Evolutionary conservation across 331 rosid genomes (phyloP), one percentile per base, ranked within the genome.

Genomic region (Prunus yedoensis): DNA sequence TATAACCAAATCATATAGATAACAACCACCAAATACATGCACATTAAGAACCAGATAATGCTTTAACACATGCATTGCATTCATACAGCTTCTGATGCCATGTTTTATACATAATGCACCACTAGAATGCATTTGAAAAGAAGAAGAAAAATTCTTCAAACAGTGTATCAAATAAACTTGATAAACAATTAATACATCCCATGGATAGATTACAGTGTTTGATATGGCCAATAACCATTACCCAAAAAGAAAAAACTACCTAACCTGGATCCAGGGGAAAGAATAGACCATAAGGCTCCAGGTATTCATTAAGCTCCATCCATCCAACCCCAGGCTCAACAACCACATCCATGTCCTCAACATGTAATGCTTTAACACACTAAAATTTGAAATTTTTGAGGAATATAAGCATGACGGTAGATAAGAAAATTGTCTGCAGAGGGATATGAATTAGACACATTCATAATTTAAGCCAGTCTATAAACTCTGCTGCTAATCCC

Each of bases 311-410:
- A 83, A 94, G 99, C 87, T 94, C 99, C 84, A 91, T 90, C 97
- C 97, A 94, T 74, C 99, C 97, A 78, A 94, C 85, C 74, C 99
- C 99, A 85, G 99, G 99, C 86, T 94, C 98, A 81, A 94, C 97
- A 73, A 86, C 84, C 60, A 90, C 96, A 74, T 94, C 98, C 98
- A 94, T 94, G 85, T 94, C 98, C 77, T 86, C 83, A 78, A 90
- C 83, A 77, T 94, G 98, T 53, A 94, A 83, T 75, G 87, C 93
- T 87, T 91, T 94, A 74, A 94, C 89, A 61, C 43, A 75, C 98
- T 91, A 76, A 50, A 78, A 79, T 77, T 80, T 62, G 47, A 79
- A 54, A 56, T 20, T 53, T 63, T 14, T 12, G 8, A 46, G 57
- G 46, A 70, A 72, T 67, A 77, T 83, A 77, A 79, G 82, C 12